These are phyloP conservation scores for Auriscalpium vulgare DNA, from an alignment of 768 basidiomycete species.

Conservation along the genomic window DNA sequence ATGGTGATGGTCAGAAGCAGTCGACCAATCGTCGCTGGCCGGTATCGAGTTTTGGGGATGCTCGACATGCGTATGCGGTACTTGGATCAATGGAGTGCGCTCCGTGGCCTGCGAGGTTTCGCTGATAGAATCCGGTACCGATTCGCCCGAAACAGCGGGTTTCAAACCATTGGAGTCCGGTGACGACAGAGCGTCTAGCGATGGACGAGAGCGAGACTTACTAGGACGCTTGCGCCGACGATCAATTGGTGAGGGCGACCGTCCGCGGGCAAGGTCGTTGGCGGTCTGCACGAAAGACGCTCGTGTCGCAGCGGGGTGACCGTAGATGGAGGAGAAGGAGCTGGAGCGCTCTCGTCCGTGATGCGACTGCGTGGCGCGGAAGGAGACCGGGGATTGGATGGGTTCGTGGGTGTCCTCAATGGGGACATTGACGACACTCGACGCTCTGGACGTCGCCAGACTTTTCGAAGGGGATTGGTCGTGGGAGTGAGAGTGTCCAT, in stretches of 20 bases:
- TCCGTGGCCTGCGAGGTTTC: slow-evolving; percentile 23
- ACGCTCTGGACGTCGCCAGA: slow-evolving; percentile 2
- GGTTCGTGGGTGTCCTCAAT: neutral
- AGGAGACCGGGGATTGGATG: slow-evolving; percentile 16
- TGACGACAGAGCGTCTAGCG: slow-evolving; percentile 8
- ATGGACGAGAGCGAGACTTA: slow-evolving; percentile 17
- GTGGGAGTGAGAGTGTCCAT: slow-evolving; percentile 23
- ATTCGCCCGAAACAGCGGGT: too few species aligned
- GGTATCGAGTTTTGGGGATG: neutral
- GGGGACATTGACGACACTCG: slow-evolving; percentile 1
- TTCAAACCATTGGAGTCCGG: neutral
- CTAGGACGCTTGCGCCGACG: slow-evolving; percentile 13
- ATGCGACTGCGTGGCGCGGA: slow-evolving; percentile 23
- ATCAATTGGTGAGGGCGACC: slow-evolving; percentile 30
- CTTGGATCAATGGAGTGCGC: slow-evolving; percentile 33
- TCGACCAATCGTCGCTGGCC: neutral
- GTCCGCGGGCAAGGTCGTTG: slow-evolving; percentile 61
- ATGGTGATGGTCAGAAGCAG: slow-evolving; percentile 18
- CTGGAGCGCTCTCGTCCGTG: slow-evolving; percentile 27
- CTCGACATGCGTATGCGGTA: slow-evolving; percentile 1
- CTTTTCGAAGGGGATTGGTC: slow-evolving; percentile 2
- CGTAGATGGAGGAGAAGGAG: slow-evolving; percentile 59
- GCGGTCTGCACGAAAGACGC: slow-evolving; percentile 76
- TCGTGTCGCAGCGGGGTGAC: slow-evolving; percentile 65
- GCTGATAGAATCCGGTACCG: too few species aligned